Evolutionary conservation across 163 green algal species (phyloP).

Genomic region (Chlamydomonas reinhardtii): DNA sequence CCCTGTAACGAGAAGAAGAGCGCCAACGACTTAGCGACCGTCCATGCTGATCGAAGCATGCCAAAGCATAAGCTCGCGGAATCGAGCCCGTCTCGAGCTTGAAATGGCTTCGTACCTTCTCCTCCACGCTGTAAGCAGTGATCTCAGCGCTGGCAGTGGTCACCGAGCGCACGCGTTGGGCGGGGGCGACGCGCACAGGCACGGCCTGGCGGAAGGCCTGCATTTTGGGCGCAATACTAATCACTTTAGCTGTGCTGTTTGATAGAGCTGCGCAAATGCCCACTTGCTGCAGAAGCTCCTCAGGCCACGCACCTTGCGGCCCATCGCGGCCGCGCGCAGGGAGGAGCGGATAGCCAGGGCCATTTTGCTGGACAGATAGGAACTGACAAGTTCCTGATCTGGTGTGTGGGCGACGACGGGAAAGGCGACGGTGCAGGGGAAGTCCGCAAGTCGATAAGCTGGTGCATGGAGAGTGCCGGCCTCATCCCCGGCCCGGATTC

Average conservation of each 20-base stretch:
- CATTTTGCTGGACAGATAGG: slow-evolving; percentile 13
- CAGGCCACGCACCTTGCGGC: slow-evolving; percentile 5
- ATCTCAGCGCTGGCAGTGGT: slow-evolving; percentile 57
- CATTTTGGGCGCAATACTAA: too few relatives aligned
- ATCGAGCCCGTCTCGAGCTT: background rate
- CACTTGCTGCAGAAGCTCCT: too few relatives aligned
- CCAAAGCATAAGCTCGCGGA: background rate
- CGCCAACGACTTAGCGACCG: background rate
- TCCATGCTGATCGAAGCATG: background rate
- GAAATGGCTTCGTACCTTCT: slow-evolving; percentile 48
- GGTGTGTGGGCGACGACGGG: too few relatives aligned
- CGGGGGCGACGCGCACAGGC: slow-evolving; percentile 6
- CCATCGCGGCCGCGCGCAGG: slow-evolving; percentile 1
- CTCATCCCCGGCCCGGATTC: too few relatives aligned
- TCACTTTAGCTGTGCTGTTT: background rate
- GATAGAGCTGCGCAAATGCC: background rate
- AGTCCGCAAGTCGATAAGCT: too few relatives aligned
- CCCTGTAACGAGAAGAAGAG: slow-evolving; percentile 69
- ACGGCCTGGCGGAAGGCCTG: slow-evolving; percentile 39
- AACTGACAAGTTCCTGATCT: too few relatives aligned
- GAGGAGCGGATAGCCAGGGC: background rate
- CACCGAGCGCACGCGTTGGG: slow-evolving; percentile 34
- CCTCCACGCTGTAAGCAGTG: slow-evolving; percentile 45
- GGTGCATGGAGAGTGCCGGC: too few relatives aligned
- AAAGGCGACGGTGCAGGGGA: too few relatives aligned